These are phyloP conservation scores for Sphagnum contortum DNA, from an alignment of 225 moss, liverwort and hornwort species.

Conservation along the genomic window DNA sequence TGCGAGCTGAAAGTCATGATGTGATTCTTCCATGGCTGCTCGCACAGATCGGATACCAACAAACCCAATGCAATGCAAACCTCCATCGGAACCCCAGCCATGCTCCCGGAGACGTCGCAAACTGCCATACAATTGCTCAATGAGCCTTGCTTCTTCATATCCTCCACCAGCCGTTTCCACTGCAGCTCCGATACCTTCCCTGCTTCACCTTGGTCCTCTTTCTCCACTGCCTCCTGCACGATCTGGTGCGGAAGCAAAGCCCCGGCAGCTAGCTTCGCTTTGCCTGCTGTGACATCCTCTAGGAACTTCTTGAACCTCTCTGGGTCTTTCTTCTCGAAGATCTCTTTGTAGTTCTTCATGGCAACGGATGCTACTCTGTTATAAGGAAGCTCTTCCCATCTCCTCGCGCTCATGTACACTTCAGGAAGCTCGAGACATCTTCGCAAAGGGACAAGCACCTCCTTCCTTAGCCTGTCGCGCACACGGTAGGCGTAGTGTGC, in stretches of 20 bases:
- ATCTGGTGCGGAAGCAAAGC: slow-evolving; percentile 73
- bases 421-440: slow-evolving; percentile 69
- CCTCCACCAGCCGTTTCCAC: slow-evolving; percentile 74
- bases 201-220: slow-evolving; percentile 9
- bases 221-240: slow-evolving; percentile 24
- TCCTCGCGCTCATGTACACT: slow-evolving; percentile 71
- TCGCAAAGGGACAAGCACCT: slow-evolving; percentile 55
- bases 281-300: slow-evolving; percentile 49
- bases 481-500: slow-evolving; percentile 37
- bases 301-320: slow-evolving; percentile 55
- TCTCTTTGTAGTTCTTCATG: slow-evolving; percentile 57
- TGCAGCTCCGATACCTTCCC: slow-evolving; percentile 60
- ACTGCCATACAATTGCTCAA: slow-evolving; percentile 61
- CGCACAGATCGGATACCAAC: slow-evolving; percentile 55
- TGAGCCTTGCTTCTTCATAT: slow-evolving; percentile 44
- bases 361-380: slow-evolving; percentile 72
- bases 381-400: slow-evolving; percentile 70
- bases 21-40: slow-evolving; percentile 68
- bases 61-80: slow-evolving; percentile 62
- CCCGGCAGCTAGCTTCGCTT: slow-evolving; percentile 68
- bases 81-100: slow-evolving; percentile 34
- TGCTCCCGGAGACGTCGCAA: slow-evolving; percentile 85
- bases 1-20: slow-evolving; percentile 52
- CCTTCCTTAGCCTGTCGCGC: slow-evolving; percentile 67
- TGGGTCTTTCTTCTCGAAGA: slow-evolving; percentile 53